Base-by-base conservation (phyloP, 352 stramenopile species). In the Elongisporangium senticosum region DNA sequence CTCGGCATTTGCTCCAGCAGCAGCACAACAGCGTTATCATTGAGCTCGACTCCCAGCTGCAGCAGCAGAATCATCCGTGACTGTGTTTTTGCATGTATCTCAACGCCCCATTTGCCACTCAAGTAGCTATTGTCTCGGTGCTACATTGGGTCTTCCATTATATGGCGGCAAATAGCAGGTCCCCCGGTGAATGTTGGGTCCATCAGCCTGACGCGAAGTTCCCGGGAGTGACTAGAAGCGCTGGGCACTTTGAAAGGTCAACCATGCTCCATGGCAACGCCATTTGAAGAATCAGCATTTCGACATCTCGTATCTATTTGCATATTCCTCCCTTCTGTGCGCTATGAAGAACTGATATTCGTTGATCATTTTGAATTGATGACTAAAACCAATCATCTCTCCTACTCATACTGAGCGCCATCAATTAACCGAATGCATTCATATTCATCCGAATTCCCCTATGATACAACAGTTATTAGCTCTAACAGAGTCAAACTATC, bases 391-490 rank as follows among this genome's bases (percentile, higher is more conserved):
- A 56, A 79, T 79, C 74, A 79, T 83, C 76, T 79, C 74, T 86
- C 76, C 76, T 86, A 86, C 76, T 86, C 76, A 86, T 71, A 77
- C 74, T 78, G 76, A 86, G 76, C 74, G 70, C 74, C 59, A 53
- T 17, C 11, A 51, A 53, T 21, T 21, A 19, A 55, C 37, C 51
- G 22, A 59, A 39, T 56, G 6, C 13, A 40, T 67, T 23, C 64
- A 23, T 22, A 15, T 55, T 14, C 1, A 61, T 2, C 14, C 15
- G 33, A 4, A 58, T 52, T 43, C 63, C 79, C 79, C 80, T 53
- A 86, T 93, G 83, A 93, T 90, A 51, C 57, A 61, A 81, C 68
- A 89, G 75, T 86, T 89, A 93, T 93, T 93, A 93, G 84, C 84
- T 93, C 84, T 93, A 93, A 77, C 81, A 79, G 81, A 93, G 89